A percentile compares a stretch with the other conserved stretches of the same genome.
These are phyloP conservation scores for Eucalyptus paniculata DNA, from an alignment of 345 rosid genomes.

Conservation along the genomic window DNA sequence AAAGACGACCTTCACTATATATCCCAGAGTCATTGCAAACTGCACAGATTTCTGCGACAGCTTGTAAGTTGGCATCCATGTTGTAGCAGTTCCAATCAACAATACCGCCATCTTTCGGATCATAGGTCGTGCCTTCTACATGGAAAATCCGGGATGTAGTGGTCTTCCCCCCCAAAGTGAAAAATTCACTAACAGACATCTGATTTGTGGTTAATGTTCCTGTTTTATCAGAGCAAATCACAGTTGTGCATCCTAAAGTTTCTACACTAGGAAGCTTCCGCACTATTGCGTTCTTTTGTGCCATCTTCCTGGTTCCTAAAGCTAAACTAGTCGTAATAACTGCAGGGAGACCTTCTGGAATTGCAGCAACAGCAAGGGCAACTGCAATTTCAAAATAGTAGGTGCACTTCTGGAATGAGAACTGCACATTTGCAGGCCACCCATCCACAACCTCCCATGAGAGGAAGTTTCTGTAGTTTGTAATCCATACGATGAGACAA, in stretches of 20 bases:
- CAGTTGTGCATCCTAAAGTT: slow-evolving; percentile 96
- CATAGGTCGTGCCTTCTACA: slow-evolving; percentile 92
- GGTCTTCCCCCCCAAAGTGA: slow-evolving; percentile 65
- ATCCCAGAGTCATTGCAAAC: slow-evolving; percentile 88
- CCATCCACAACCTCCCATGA: slow-evolving; percentile 69
- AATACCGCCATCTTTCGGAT: slow-evolving; percentile 88
- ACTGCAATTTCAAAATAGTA: slow-evolving; percentile 93
- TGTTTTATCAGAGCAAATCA: slow-evolving; percentile 92
- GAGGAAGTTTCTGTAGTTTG: slow-evolving; percentile 72
- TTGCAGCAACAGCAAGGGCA: slow-evolving; percentile 92
- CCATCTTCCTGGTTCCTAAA: slow-evolving; percentile 90
- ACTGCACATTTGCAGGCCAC: slow-evolving; percentile 53
- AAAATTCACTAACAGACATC: slow-evolving; percentile 78
- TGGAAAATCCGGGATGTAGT: slow-evolving; percentile 35
- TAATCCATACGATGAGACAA: slow-evolving; percentile 75
- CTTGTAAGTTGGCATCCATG: slow-evolving; percentile 85
- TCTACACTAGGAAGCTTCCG: slow-evolving; percentile 92
- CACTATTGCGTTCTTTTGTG: slow-evolving; percentile 84
- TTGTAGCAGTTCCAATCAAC: slow-evolving; percentile 74
- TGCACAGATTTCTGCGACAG: slow-evolving; percentile 75
- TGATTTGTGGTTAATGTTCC: slow-evolving; percentile 93
- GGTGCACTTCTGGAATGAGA: slow-evolving; percentile 85
- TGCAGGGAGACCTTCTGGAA: slow-evolving; percentile 96
- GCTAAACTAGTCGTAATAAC: slow-evolving; percentile 89
- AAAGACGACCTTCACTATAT: slow-evolving; percentile 55